Evolutionary conservation across 1,284 basidiomycete genomes (phyloP), one percentile per base, ranked within the genome.

Genomic region (Schizophyllum commune): DNA sequence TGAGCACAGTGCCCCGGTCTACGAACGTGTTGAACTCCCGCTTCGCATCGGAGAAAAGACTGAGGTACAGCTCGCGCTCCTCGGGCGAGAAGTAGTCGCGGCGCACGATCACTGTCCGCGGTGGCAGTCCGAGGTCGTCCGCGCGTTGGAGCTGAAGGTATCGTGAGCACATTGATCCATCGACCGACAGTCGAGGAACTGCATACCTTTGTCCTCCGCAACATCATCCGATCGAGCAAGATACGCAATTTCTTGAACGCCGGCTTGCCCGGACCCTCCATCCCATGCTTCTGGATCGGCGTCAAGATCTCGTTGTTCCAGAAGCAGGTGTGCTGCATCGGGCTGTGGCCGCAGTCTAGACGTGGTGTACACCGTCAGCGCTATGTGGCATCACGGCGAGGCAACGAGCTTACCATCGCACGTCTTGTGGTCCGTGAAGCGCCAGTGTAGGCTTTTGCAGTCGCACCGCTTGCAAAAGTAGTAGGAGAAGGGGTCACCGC

Each of bases 71-170:
- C 69, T 99, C 96, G 73, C 96, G 97, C 75, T 98, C 96, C 72
- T 97, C 94, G 0, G 94, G 92, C 65, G 93, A 97, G 79, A 99
- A 99, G 73, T 90, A 91, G 73, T 99, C 96, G 58, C 88, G 82
- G 52, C 94, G 86, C 63, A 99, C 89, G 59, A 92, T 82, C 54
- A 99, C 91, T 0, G 89, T 96, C 52, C 97, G 84, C 3, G 97
- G 97, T 2, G 97, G 97, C n/a, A 99, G 77, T 5, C 95, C 97
- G 57, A 99, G 85, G 72, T 99, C 97, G 70, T 99, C 97, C 0
- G 96, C 96, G 58, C 92, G 84, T 83, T 99, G 92, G 52, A 99
- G 77, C 87, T 94, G 52, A 52, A 17, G 6, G 19, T 56, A 58
- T 39, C 61, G 32, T 1, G 3, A 27, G 15, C 19, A 32, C n/a